phyloP scores from a whole-genome alignment of 2,329 filamentous ascomycete species.

The Scytalidium lignicola region DNA sequence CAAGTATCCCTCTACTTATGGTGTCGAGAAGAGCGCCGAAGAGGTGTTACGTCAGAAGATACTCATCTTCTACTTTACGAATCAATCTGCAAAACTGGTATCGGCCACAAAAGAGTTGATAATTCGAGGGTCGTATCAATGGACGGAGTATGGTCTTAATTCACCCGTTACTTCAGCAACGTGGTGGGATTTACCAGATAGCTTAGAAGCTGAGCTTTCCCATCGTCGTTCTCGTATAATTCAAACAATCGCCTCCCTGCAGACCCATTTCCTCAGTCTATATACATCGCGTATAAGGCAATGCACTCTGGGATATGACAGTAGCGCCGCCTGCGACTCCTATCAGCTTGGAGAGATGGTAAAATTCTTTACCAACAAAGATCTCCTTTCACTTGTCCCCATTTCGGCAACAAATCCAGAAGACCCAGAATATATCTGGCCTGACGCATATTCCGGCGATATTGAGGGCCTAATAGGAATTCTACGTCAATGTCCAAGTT shows the following conservation, averaged over 20 bases:
- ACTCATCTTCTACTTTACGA: constrained; percentile 59
- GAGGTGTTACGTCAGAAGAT: constrained; percentile 66
- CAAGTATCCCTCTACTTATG: constrained; percentile 47
- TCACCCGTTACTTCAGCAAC: constrained; percentile 39
- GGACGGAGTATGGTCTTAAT: constrained; percentile 22
- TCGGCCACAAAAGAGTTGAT: constrained; percentile 58
- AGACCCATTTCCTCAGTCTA: constrained; percentile 59
- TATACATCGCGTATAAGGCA: constrained; percentile 65
- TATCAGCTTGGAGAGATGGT: constrained; percentile 77
- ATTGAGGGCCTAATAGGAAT: constrained; percentile 54
- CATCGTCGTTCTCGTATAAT: constrained; percentile 62
- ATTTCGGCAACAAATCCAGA: constrained; percentile 44
- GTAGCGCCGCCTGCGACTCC: constrained; percentile 65
- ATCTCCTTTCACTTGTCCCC: constrained; percentile 55
- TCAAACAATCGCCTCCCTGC: constrained; percentile 64
- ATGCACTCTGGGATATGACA: constrained; percentile 71
- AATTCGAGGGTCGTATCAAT: constrained; percentile 53
- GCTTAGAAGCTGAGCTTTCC: constrained; percentile 65
- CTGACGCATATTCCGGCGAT: constrained; percentile 48
- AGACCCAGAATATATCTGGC: constrained; percentile 25
- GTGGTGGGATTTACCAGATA: constrained; percentile 70
- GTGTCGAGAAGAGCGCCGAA: constrained; percentile 46
- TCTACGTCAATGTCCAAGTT: constrained; percentile 62
- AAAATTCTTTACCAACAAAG: constrained; percentile 60
- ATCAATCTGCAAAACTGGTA: constrained; percentile 55